Evolutionary conservation across 805 yeast species (phyloP).

Genomic region (Komagataella pastoris): DNA sequence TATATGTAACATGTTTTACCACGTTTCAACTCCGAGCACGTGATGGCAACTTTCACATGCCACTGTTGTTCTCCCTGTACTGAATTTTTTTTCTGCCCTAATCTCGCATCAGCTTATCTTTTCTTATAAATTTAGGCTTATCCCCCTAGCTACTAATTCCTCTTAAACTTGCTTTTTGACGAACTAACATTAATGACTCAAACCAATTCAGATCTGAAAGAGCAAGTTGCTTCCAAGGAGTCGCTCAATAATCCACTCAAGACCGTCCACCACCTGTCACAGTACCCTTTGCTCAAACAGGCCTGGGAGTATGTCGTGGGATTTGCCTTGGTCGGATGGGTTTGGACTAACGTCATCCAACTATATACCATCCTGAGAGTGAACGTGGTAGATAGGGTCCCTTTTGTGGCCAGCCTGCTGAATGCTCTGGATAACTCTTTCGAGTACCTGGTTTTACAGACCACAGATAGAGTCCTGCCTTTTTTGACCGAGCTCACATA

Average conservation of each 20-base stretch:
- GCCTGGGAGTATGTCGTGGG: background rate
- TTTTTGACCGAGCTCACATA: background rate
- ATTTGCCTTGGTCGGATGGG: background rate
- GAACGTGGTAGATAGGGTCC: background rate
- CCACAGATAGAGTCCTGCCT: background rate
- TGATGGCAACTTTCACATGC: background rate
- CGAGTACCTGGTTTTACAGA: background rate
- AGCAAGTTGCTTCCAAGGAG: background rate
- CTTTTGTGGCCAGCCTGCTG: background rate
- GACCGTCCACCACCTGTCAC: background rate
- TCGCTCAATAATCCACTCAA: background rate
- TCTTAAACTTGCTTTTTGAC: background rate
- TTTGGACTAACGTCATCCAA: background rate
- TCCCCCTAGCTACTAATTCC: background rate
- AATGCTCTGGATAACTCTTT: background rate
- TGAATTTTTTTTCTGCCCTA: background rate
- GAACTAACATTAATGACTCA: background rate
- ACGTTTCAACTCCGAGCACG: background rate
- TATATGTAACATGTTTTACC: background rate
- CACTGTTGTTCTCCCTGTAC: background rate
- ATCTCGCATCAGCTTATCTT: background rate
- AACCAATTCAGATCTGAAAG: background rate
- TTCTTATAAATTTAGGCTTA: background rate
- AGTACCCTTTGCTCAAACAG: background rate
- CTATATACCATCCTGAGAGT: background rate